Percentiles rank a stretch among this genome's conserved stretches.
Conservation (phyloP, 1,139 yeast genomes). For the Kodamaea suecica region DNA sequence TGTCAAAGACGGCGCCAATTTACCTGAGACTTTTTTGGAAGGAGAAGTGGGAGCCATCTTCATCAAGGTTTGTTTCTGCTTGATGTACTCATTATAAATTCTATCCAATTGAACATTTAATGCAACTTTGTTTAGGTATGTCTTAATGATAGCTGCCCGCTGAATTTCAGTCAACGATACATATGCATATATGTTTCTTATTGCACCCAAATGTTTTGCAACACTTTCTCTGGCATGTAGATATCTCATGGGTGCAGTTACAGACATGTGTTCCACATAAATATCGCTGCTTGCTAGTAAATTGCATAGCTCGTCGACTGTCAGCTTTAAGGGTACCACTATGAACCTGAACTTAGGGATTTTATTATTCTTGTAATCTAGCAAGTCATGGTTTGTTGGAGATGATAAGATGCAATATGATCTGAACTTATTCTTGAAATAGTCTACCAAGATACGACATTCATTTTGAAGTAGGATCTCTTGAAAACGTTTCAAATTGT, state of each 20-base stretch:
- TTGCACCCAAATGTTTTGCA: conserved; percentile 19
- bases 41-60: background rate
- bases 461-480: conserved; percentile 47
- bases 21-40: background rate
- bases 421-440: conserved; percentile 62
- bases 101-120: conserved; percentile 62
- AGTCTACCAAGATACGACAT: conserved; percentile 61
- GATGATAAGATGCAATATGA: conserved; percentile 53
- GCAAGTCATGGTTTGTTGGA: conserved; percentile 31
- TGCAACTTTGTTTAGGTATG: conserved; percentile 50
- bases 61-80: conserved; percentile 10
- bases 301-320: conserved; percentile 39
- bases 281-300: conserved; percentile 33
- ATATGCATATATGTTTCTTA: conserved; percentile 3
- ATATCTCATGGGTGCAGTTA: conserved; percentile 15
- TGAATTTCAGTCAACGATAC: conserved; percentile 29
- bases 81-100: conserved; percentile 39
- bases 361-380: conserved; percentile 26
- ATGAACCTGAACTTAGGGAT: conserved; percentile 38
- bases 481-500: conserved; percentile 46
- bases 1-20: too few relatives aligned
- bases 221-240: conserved; percentile 21
- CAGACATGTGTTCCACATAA: conserved; percentile 47
- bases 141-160: conserved; percentile 43
- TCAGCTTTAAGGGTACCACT: conserved; percentile 42